Percentiles rank a stretch among this genome's conserved stretches.
These are phyloP conservation scores for Brettanomyces naardenensis DNA, from an alignment of 805 yeast species.

Conservation along the genomic window DNA sequence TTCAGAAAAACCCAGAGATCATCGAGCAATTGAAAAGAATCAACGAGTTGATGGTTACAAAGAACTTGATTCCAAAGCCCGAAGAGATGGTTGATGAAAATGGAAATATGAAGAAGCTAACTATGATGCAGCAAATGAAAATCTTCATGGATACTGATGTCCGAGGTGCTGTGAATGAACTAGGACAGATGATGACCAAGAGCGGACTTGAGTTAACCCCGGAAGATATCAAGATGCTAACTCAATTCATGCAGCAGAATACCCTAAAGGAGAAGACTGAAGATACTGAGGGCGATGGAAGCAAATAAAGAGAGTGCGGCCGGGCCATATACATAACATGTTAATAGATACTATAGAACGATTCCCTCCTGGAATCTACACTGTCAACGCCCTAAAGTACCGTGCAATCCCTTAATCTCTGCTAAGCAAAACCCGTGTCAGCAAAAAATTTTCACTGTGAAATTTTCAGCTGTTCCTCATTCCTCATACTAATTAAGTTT, in stretches of 20 bases:
- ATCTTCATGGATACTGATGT: slow-evolving; percentile 22
- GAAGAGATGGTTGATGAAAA: slow-evolving; percentile 5
- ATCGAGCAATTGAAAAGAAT: slow-evolving; percentile 27
- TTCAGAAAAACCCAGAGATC: slow-evolving; percentile 23
- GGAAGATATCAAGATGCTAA: slow-evolving; percentile 20
- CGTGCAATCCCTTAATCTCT: no score
- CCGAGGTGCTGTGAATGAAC: slow-evolving; percentile 14
- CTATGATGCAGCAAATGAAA: slow-evolving; percentile 21
- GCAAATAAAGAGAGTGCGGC: no score
- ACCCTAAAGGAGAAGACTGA: slow-evolving; percentile 8
- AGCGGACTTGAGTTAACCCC: slow-evolving; percentile 17
- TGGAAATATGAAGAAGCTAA: slow-evolving; percentile 6
- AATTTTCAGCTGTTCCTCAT: no score
- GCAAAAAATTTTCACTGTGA: no score
- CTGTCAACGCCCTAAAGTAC: no score
- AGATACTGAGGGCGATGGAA: not conserved
- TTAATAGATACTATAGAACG: no score
- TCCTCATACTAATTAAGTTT: no score
- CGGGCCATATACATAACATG: no score
- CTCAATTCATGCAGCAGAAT: slow-evolving; percentile 14
- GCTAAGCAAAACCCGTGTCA: no score
- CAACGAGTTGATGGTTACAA: slow-evolving; percentile 21
- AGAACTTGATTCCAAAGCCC: slow-evolving; percentile 11
- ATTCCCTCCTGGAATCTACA: no score
- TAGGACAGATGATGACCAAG: slow-evolving; percentile 16